Evolutionary conservation across 352 stramenopile genomes (phyloP), one percentile per base, ranked within the genome.

Genomic region (Globisporangium nodosum): DNA sequence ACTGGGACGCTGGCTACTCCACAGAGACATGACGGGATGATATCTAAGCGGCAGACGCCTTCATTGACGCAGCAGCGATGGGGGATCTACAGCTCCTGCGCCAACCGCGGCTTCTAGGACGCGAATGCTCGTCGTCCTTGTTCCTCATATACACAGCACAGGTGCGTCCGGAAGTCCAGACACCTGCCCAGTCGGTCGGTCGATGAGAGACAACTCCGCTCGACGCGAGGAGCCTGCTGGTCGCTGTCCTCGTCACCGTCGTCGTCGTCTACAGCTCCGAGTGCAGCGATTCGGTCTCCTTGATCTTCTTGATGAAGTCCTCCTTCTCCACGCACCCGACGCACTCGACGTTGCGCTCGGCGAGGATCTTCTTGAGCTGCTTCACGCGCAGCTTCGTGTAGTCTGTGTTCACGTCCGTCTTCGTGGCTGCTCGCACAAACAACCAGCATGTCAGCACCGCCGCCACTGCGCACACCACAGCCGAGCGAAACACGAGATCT

Each of bases 381-480:
- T 97, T 97, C 37, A 98, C 93, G 59, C 92, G 89, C 68, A 98
- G 70, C 76, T 97, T 97, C 40, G 76, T 87, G 82, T 98, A 98
- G 65, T 98, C 90, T 67, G 93, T 97, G 73, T 90, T 93, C 58
- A 88, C 86, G 51, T 97, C 91, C 53, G 96, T 90, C 78, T 98
- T 98, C 60, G 97, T 82, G 43, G 92, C 92, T 96, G 48, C 6
- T 30, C 7, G 9, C 47, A 11, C 33, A 43, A 37, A 18, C 24
- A 21, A 6, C 49, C 21, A 12, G 21, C 30, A 3, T 16, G 37
- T 56, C 20, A 39, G 35, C 6, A 4, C n/a, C n/a, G 5, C 43
- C 8, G 3, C 9, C 43, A 15, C 12, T 20, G 3, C 40, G n/a
- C 6, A 24, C 7, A 18, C 40, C 5, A 42, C 35, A 45, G 48